Evolutionary conservation across 2,329 filamentous ascomycete species (phyloP).

Genomic region (Akanthomyces dipterigenus): DNA sequence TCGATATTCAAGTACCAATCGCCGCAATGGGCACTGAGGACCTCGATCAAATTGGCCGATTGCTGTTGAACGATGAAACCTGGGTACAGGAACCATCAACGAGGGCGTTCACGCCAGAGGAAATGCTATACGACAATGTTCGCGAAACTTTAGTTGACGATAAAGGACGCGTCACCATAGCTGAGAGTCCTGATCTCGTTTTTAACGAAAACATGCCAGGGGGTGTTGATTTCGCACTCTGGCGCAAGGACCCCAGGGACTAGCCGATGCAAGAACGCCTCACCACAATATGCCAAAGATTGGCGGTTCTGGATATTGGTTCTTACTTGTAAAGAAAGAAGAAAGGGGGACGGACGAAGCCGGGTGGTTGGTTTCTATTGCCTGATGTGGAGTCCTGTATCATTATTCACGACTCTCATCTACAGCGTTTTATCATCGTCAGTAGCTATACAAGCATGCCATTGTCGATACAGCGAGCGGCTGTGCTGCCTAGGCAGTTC

Average conservation of each 20-base stretch:
- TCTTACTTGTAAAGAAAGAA: not conserved
- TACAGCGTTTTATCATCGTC: not conserved
- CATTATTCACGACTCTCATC: not conserved
- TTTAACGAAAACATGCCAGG: not conserved
- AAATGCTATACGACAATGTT: not conserved
- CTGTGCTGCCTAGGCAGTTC: not conserved
- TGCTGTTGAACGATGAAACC: not conserved
- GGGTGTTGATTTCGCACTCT: not conserved
- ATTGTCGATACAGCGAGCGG: not conserved
- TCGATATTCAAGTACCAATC: conserved; percentile 35
- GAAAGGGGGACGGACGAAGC: no score
- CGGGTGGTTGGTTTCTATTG: not conserved
- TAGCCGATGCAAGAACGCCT: no score
- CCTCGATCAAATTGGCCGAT: not conserved
- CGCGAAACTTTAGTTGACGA: not conserved
- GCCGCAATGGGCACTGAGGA: conserved; percentile 29
- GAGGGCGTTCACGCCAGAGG: not conserved
- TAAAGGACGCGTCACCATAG: not conserved
- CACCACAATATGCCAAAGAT: not conserved
- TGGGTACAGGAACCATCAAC: not conserved
- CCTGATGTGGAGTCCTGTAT: not conserved
- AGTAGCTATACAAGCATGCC: not conserved
- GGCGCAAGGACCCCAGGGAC: not conserved
- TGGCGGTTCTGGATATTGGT: not conserved
- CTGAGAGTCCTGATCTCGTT: not conserved